Conservation (phyloP, 2,329 filamentous ascomycete species). For the Xylariomycetidae sp. region DNA sequence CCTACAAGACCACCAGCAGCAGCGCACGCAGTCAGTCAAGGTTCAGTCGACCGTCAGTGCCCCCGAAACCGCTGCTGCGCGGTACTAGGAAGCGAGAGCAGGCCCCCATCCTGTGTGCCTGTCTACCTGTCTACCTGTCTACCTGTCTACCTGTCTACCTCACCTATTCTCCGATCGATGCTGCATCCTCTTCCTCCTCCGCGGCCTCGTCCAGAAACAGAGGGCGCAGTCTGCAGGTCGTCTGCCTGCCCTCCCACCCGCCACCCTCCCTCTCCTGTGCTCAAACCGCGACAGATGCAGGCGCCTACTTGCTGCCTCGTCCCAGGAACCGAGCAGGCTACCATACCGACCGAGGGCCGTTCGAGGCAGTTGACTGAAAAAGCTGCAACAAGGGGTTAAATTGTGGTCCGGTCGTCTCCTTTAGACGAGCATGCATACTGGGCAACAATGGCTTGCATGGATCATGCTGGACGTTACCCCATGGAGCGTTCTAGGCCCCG, state of each 20-base stretch:
- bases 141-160: too few species aligned
- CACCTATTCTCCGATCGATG: too few species aligned
- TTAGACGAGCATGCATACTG: slow-evolving; percentile 17
- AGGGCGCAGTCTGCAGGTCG: not conserved
- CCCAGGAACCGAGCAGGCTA: not conserved
- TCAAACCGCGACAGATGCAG: not conserved
- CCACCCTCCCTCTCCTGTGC: not conserved
- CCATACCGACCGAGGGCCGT: not conserved
- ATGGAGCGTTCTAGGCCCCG: slow-evolving; percentile 19
- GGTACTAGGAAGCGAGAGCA: too few species aligned
- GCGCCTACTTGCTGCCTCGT: not conserved
- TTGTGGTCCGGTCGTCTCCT: slow-evolving; percentile 16
- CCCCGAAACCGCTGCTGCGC: too few species aligned
- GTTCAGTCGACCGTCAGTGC: too few species aligned
- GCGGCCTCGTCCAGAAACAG: not conserved
- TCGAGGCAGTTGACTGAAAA: slow-evolving; percentile 7
- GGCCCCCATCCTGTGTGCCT: too few species aligned
- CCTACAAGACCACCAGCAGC: too few species aligned
- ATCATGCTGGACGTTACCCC: slow-evolving; percentile 13
- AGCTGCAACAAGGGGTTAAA: slow-evolving; percentile 11
- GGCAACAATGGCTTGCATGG: slow-evolving; percentile 18
- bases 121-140: not conserved
- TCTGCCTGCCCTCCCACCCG: not conserved
- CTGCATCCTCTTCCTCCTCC: too few species aligned
- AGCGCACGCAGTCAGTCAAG: too few species aligned